phyloP scores from a whole-genome alignment of 2,329 filamentous ascomycete genomes.

The Penicillium sp. region DNA sequence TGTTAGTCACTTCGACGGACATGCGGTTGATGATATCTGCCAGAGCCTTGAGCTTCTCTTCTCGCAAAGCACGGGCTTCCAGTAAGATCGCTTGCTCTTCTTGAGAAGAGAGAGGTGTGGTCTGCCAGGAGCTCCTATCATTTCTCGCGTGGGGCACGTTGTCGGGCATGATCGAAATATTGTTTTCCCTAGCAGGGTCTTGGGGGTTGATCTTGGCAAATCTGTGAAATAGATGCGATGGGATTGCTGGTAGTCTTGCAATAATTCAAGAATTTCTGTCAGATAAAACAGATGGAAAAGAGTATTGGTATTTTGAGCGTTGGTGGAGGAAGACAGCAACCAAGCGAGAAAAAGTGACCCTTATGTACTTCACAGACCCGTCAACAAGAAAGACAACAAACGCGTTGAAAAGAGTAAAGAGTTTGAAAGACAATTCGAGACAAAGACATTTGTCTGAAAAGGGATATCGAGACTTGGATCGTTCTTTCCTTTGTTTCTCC shows the following conservation, averaged over 20 bases:
- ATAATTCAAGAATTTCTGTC: no score
- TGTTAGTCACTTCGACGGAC: background rate
- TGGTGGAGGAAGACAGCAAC: background rate
- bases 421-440: background rate
- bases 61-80: background rate
- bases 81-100: background rate
- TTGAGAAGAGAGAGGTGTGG: background rate
- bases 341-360: background rate
- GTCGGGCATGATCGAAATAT: background rate
- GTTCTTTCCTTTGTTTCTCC: background rate
- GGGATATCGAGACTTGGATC: background rate
- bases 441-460: background rate
- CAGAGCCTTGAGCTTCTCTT: background rate
- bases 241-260: background rate
- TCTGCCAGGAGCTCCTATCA: background rate
- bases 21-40: background rate
- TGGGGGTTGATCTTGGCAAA: background rate
- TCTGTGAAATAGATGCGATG: background rate
- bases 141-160: background rate
- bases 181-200: background rate
- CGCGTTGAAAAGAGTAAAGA: background rate
- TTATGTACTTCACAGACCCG: background rate
- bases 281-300: background rate
- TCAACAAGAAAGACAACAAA: background rate
- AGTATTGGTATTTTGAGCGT: background rate